These are phyloP conservation scores for Coemansia sp. DNA, from an alignment of 192 early-diverging fungal species.

Conservation along the genomic window DNA sequence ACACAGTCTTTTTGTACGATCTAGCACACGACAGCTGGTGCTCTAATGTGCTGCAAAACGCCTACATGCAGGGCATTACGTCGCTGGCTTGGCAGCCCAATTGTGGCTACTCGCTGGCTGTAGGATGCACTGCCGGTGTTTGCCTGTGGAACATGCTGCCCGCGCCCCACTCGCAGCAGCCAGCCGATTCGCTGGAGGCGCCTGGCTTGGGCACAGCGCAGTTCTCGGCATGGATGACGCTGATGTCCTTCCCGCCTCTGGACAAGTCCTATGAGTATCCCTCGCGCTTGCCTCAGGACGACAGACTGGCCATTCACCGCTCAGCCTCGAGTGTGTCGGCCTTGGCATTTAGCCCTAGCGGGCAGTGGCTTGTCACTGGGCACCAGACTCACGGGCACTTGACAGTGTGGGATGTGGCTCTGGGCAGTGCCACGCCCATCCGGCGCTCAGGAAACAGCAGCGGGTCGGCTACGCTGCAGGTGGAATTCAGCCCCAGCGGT, in stretches of 20 bases:
- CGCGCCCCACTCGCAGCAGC: neutral
- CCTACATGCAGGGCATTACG: conserved; percentile 49
- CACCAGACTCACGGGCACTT: conserved; percentile 47
- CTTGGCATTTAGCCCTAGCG: conserved; percentile 45
- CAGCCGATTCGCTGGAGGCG: conserved; percentile 14
- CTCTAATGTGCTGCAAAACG: conserved; percentile 47
- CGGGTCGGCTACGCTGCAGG: conserved; percentile 30
- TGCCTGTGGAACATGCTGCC: conserved; percentile 55
- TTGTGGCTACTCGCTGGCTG: conserved; percentile 50
- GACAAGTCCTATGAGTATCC: conserved; percentile 13
- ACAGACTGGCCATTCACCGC: conserved; percentile 16
- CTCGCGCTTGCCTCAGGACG: conserved; percentile 1
- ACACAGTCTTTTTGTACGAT: conserved; percentile 74
- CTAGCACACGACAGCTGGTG: conserved; percentile 60
- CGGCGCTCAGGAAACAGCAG: conserved; percentile 44
- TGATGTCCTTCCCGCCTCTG: conserved; percentile 41
- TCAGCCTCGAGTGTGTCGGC: conserved; percentile 45
- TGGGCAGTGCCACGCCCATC: conserved; percentile 49
- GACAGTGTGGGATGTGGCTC: conserved; percentile 55
- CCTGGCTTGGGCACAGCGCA: conserved; percentile 33
- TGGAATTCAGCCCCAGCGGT: conserved; percentile 45
- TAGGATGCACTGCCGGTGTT: conserved; percentile 47
- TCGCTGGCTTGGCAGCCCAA: conserved; percentile 58
- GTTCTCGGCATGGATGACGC: conserved; percentile 52
- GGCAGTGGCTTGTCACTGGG: conserved; percentile 54